Percentiles rank a stretch among this genome's conserved stretches.
Evolutionary conservation across 2,329 filamentous ascomycete species (phyloP).

Genomic region (Colletotrichum somersetense): DNA sequence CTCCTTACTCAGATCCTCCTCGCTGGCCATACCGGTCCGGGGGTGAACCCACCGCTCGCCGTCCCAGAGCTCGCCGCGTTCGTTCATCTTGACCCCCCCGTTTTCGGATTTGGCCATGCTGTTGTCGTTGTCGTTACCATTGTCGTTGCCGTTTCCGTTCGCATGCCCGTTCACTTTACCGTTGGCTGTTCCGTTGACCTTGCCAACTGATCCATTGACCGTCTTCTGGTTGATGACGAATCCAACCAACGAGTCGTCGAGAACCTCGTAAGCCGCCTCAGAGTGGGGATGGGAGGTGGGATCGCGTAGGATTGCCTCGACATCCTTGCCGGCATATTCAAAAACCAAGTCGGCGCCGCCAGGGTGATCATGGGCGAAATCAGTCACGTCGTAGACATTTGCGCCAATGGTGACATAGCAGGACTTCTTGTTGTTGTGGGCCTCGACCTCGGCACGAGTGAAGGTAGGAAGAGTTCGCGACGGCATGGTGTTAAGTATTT

Average conservation of each 20-base stretch:
- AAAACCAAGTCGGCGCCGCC: constrained; percentile 90
- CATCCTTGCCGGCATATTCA: constrained; percentile 90
- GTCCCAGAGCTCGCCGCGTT: constrained; percentile 46
- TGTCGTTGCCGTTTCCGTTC: constrained; percentile 47
- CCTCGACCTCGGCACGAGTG: constrained; percentile 81
- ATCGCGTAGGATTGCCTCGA: constrained; percentile 86
- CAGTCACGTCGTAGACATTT: constrained; percentile 95
- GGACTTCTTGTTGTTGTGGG: constrained; percentile 82
- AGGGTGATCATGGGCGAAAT: constrained; percentile 90
- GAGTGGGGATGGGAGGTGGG: constrained; percentile 86
- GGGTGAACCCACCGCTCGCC: constrained; percentile 59
- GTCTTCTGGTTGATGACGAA: constrained; percentile 76
- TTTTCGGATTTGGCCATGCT: constrained; percentile 55
- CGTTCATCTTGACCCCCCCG: constrained; percentile 44
- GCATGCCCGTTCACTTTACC: constrained; percentile 50
- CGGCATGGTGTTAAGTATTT: constrained; percentile 69
- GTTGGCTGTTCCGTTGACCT: constrained; percentile 53
- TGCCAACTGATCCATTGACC: constrained; percentile 50
- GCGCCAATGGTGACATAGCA: constrained; percentile 93
- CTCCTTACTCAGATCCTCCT: constrained; percentile 86
- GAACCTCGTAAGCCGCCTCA: constrained; percentile 94
- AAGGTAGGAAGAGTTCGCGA: constrained; percentile 86
- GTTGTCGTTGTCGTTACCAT: constrained; percentile 49
- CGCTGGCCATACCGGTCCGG: constrained; percentile 89
- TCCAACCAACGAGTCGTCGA: constrained; percentile 88